Evolutionary conservation across 2,329 filamentous ascomycete species (phyloP).

Genomic region (Aspergillus sp.): DNA sequence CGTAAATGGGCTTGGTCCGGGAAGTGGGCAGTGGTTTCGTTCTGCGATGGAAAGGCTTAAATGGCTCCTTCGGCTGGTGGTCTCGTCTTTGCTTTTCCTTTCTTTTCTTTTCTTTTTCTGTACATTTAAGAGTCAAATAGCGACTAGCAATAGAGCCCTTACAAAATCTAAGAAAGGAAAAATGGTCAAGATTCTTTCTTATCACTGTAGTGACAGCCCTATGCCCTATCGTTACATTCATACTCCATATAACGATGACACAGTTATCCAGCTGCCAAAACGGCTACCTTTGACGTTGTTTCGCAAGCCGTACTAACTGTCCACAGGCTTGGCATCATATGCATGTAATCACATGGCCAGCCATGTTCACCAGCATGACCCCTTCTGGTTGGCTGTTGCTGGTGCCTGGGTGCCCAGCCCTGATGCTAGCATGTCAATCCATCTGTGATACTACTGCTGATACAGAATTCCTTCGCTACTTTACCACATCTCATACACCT

Average conservation of each 20-base stretch:
- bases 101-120: too few relatives aligned
- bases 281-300: conserved; percentile 11
- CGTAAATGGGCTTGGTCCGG: conserved; percentile 92
- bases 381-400: neutral
- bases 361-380: neutral
- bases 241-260: conserved; percentile 12
- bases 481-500: conserved; percentile 2
- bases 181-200: too few relatives aligned
- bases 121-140: too few relatives aligned
- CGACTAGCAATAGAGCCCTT: too few relatives aligned
- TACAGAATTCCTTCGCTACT: conserved; percentile 6
- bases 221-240: neutral
- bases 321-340: conserved; percentile 9
- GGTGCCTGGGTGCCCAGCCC: conserved; percentile 1
- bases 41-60: conserved; percentile 58
- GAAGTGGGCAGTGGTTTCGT: conserved; percentile 92
- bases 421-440: neutral
- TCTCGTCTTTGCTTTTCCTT: too few relatives aligned
- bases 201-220: too few relatives aligned
- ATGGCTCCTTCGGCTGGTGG: too few relatives aligned
- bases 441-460: too few relatives aligned
- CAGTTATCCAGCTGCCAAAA: conserved; percentile 12
- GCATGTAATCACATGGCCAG: conserved; percentile 4
- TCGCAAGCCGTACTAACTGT: conserved; percentile 13
- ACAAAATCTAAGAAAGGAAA: too few relatives aligned